phyloP scores from a whole-genome alignment of 805 yeast genomes.

The Candida ipomoeae region DNA sequence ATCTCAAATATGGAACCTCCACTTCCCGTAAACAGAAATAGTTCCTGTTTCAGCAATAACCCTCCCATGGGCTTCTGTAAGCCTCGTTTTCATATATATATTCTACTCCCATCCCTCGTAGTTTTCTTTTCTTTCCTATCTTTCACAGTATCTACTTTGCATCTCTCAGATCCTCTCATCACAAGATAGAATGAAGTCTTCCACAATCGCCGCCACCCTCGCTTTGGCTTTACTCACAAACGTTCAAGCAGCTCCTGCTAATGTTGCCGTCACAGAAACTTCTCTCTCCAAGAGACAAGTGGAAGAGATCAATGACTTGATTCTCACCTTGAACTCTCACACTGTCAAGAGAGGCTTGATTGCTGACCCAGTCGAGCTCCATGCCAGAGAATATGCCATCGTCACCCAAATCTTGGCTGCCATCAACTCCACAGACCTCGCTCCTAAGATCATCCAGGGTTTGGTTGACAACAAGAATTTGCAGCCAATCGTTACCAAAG shows the following conservation, averaged over 20 bases:
- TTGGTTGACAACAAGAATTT: slow-evolving; percentile 31
- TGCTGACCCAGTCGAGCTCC: slow-evolving; percentile 21
- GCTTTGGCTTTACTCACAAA: slow-evolving; percentile 16
- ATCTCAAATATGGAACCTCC: not conserved
- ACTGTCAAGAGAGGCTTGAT: slow-evolving; percentile 27
- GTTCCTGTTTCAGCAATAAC: not conserved
- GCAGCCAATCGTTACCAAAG: slow-evolving; percentile 26
- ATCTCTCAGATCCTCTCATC: not conserved
- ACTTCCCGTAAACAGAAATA: slow-evolving; percentile 4
- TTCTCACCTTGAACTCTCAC: slow-evolving; percentile 26
- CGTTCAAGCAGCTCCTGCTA: slow-evolving; percentile 19
- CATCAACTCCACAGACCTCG: slow-evolving; percentile 33
- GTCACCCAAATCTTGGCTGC: slow-evolving; percentile 39
- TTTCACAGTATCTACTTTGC: not conserved
- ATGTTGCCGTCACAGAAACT: slow-evolving; percentile 6
- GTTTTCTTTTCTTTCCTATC: not conserved
- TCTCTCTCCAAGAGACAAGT: slow-evolving; percentile 17
- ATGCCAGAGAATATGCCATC: slow-evolving; percentile 36
- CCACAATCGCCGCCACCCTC: slow-evolving; percentile 15
- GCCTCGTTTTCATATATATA: not conserved
- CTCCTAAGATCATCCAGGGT: slow-evolving; percentile 32
- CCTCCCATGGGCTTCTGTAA: not conserved
- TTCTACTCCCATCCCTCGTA: not conserved
- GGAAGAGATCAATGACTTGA: slow-evolving; percentile 22
- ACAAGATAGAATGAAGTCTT: slow-evolving; percentile 11